These are phyloP conservation scores for Ophiostoma sp. DNA, from an alignment of 2,329 filamentous ascomycete genomes.

Conservation along the genomic window DNA sequence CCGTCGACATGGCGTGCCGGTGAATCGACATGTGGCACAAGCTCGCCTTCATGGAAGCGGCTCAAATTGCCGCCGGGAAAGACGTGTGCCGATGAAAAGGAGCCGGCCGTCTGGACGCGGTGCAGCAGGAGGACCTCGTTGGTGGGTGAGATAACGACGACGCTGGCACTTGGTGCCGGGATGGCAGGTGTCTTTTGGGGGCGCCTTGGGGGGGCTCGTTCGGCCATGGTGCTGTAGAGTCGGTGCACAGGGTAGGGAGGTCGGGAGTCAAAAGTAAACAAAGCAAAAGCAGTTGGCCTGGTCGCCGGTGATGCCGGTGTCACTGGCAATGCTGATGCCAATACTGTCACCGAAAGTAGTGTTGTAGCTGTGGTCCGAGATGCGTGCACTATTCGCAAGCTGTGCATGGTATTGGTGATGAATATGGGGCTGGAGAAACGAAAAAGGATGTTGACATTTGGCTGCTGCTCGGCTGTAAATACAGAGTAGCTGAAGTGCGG, in stretches of 20 bases:
- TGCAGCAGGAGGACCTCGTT: conserved; percentile 88
- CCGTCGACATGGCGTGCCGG: conserved; percentile 63
- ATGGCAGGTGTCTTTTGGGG: conserved; percentile 17
- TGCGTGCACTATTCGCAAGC: conserved; percentile 6
- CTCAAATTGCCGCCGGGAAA: conserved; percentile 90
- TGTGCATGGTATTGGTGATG: conserved; percentile 17
- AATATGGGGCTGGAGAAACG: not conserved
- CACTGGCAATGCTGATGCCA: not conserved
- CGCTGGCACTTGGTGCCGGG: conserved; percentile 44
- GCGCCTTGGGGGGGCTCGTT: not conserved
- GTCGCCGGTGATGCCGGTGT: not conserved
- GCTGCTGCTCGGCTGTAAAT: not conserved
- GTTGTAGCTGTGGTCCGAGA: conserved; percentile 6
- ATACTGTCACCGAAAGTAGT: not conserved
- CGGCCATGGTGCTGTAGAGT: not conserved
- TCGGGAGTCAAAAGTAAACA: not conserved
- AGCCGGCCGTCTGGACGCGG: conserved; percentile 72
- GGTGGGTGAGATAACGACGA: conserved; percentile 75
- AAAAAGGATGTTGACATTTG: not conserved
- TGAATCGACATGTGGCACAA: conserved; percentile 42
- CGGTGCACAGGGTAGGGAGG: not conserved
- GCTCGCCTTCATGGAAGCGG: conserved; percentile 64
- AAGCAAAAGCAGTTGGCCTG: not conserved
- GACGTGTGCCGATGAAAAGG: conserved; percentile 88
- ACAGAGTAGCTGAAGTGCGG: not conserved